Conservation (phyloP, 148 eudicot species). For the Pouteria glomerata region DNA sequence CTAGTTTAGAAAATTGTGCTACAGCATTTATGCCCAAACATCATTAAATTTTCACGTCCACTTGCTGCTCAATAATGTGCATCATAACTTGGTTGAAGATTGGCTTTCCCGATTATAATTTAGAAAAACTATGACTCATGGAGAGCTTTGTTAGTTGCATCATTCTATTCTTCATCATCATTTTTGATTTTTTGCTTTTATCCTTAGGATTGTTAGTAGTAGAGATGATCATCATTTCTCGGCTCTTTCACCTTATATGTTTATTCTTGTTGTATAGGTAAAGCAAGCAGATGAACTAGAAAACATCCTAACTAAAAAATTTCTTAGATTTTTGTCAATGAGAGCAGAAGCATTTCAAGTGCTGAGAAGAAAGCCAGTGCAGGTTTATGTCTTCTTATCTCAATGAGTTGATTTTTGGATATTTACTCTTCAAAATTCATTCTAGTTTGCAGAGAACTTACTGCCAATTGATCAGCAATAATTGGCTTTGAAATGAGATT, state of each 20-base stretch:
- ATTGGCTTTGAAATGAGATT: background rate
- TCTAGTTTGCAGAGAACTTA: background rate
- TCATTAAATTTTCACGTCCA: background rate
- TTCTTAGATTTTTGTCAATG: slow-evolving; percentile 95
- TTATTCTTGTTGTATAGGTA: slow-evolving; percentile 40
- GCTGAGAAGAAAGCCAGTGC: slow-evolving; percentile 91
- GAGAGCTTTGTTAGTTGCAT: background rate
- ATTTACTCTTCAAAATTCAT: background rate
- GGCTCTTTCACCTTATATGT: background rate
- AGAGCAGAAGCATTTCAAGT: slow-evolving; percentile 99
- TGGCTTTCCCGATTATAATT: background rate
- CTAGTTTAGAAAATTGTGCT: background rate
- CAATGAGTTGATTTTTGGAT: background rate
- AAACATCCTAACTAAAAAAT: slow-evolving; percentile 86
- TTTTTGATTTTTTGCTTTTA: background rate
- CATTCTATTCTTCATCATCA: background rate
- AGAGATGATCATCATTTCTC: background rate
- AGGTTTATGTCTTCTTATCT: slow-evolving; percentile 38
- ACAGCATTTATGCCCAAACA: background rate
- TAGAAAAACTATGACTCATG: background rate
- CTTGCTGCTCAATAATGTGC: background rate
- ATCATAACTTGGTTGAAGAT: background rate
- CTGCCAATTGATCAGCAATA: background rate
- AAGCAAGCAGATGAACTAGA: slow-evolving; percentile 98
- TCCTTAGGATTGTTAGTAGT: background rate